A percentile compares a stretch with the other conserved stretches of the same genome.
These are phyloP conservation scores for Coemansia furcata DNA, from an alignment of 192 early-diverging fungal genomes.

Conservation along the genomic window DNA sequence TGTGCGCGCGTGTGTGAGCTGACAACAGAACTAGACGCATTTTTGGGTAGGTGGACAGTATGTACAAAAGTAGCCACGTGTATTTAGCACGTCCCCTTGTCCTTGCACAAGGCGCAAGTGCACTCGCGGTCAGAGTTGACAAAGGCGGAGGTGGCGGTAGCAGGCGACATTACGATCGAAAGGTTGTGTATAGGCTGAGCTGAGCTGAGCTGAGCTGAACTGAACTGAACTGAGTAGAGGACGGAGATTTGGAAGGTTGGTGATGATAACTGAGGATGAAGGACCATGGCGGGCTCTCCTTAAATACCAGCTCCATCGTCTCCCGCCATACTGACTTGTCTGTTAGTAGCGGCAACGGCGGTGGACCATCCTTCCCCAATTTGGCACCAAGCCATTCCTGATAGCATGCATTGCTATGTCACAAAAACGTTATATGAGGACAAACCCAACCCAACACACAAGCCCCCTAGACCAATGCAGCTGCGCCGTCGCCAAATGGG, in stretches of 20 bases:
- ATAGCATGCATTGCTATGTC: neutral
- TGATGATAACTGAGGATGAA: neutral
- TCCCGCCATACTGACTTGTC: neutral
- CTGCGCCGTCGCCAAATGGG: neutral
- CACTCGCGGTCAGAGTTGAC: slow-evolving; percentile 27
- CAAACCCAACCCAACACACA: neutral
- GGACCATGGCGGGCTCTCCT: neutral
- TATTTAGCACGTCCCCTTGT: slow-evolving; percentile 8
- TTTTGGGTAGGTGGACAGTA: neutral
- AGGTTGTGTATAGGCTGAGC: neutral
- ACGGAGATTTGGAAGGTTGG: neutral
- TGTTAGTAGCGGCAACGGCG: neutral
- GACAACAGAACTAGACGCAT: slow-evolving; percentile 1
- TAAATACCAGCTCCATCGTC: neutral
- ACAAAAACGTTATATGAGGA: neutral
- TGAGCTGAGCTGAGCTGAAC: neutral
- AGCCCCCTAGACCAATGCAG: neutral
- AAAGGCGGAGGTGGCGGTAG: neutral
- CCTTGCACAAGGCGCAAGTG: slow-evolving; percentile 31
- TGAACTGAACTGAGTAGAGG: neutral
- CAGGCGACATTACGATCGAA: neutral
- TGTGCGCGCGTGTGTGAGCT: neutral
- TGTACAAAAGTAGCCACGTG: slow-evolving; percentile 2
- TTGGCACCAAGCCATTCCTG: neutral
- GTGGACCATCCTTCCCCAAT: neutral